These are phyloP conservation scores for Emergomyces pasteurianus DNA, from an alignment of 2,329 filamentous ascomycete species.

Conservation along the genomic window DNA sequence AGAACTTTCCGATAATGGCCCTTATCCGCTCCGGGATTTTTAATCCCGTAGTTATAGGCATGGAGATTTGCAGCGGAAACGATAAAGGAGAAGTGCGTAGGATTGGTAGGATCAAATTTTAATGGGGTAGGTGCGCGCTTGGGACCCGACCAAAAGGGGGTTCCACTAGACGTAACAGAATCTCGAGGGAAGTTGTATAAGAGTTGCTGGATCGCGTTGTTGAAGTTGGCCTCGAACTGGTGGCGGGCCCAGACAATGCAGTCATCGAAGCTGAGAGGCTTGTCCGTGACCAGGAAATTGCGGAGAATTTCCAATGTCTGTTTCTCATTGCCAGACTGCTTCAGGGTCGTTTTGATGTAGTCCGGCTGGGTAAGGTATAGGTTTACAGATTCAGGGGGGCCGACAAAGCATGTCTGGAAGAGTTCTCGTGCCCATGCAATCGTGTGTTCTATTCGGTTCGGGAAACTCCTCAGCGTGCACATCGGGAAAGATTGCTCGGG, in stretches of 20 bases:
- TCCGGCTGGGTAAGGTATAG: conserved; percentile 84
- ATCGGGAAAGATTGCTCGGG: conserved; percentile 98
- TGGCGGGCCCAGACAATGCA: conserved; percentile 91
- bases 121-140: conserved; percentile 90
- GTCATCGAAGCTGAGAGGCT: conserved; percentile 85
- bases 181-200: conserved; percentile 97
- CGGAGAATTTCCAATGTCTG: conserved; percentile 81
- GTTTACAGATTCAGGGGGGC: conserved; percentile 87
- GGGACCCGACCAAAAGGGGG: conserved; percentile 94
- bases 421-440: conserved; percentile 96
- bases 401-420: conserved; percentile 89
- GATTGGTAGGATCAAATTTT: conserved; percentile 74
- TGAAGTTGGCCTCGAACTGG: conserved; percentile 92
- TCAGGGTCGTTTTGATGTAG: conserved; percentile 75
- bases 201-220: conserved; percentile 90
- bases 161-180: conserved; percentile 72
- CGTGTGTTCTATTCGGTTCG: conserved; percentile 96
- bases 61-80: conserved; percentile 83
- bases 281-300: conserved; percentile 82
- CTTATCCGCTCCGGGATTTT: conserved; percentile 61
- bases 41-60: conserved; percentile 96
- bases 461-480: conserved; percentile 95
- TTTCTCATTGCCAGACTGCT: conserved; percentile 92
- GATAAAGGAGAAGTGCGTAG: conserved; percentile 79
- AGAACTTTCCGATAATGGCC: conserved; percentile 66